Percentiles rank a stretch among this genome's conserved stretches.
Conservation (phyloP, 768 basidiomycete genomes). For the Lactarius trivialis region DNA sequence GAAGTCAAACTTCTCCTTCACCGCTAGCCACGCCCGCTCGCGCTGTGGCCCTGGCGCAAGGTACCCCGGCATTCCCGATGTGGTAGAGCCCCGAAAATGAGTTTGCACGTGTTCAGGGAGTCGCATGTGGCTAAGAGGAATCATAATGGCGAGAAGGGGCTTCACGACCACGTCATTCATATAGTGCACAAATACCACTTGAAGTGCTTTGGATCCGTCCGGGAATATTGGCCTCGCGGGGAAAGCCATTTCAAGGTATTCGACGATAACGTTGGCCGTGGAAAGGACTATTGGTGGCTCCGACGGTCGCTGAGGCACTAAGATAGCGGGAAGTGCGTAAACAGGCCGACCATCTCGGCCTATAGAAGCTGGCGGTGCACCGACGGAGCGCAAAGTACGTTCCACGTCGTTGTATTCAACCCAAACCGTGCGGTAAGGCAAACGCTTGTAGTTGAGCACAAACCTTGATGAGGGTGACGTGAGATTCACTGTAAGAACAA, state of each 20-base stretch:
- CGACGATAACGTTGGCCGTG: slow-evolving; percentile 55
- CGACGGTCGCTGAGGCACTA: slow-evolving; percentile 47
- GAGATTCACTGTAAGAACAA: not conserved
- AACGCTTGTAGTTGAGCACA: slow-evolving; percentile 70
- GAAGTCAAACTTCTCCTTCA: slow-evolving; percentile 61
- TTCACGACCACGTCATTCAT: slow-evolving; percentile 59
- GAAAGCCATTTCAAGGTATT: slow-evolving; percentile 63
- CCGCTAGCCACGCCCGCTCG: slow-evolving; percentile 59
- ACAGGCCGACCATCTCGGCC: slow-evolving; percentile 53
- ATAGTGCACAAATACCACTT: slow-evolving; percentile 63
- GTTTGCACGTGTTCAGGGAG: slow-evolving; percentile 49
- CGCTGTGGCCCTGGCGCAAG: slow-evolving; percentile 38
- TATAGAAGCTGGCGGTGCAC: slow-evolving; percentile 49
- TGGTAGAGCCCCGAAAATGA: slow-evolving; percentile 35
- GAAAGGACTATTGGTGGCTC: slow-evolving; percentile 47
- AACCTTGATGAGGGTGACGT: slow-evolving; percentile 36
- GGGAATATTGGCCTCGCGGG: slow-evolving; percentile 68
- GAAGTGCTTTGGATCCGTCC: slow-evolving; percentile 60
- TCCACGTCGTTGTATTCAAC: slow-evolving; percentile 68
- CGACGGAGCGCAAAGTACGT: slow-evolving; percentile 47
- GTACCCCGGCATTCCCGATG: slow-evolving; percentile 19
- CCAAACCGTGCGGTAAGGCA: slow-evolving; percentile 65
- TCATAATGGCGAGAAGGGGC: slow-evolving; percentile 62
- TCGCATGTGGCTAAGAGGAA: slow-evolving; percentile 59
- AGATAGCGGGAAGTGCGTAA: slow-evolving; percentile 64